Evolutionary conservation across 352 stramenopile genomes (phyloP), one percentile per base, ranked within the genome.

Genomic region (Globisporangium echinulatum): DNA sequence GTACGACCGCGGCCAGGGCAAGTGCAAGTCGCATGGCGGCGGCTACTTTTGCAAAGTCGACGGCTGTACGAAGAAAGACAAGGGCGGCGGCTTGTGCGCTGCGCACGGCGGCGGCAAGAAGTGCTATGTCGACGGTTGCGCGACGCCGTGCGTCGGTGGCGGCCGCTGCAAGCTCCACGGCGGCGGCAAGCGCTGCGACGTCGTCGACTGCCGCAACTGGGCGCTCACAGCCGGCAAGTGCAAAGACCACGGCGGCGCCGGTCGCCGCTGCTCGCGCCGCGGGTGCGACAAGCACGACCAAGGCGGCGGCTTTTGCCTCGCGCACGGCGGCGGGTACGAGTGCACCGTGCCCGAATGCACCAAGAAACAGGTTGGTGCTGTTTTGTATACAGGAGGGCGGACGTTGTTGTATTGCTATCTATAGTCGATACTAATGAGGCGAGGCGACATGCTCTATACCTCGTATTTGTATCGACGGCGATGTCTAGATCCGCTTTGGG

Each of bases 21-120:
- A 87, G 50, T 94, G 84, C 67, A 94, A 94, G 63, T 68, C 75
- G 10, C 84, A 94, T 54, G 84, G 84, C n/a, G 84, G 84, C 4
- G 84, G 84, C 13, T 92, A 94, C 59, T 82, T 80, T 42, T 96
- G 86, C 58, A 91, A 91, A 54, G 57, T 78, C 5, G 69, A 85
- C 5, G 83, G 77, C 5, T 96, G 86, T 59, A 64, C 56, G 19
- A 96, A 96, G 70, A 90, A 91, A 51, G 85, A 96, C 59, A 88
- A 90, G 54, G 86, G 86, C 19, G 84, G 85, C 5, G 86, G 86
- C 14, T 76, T 87, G 25, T 96, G 86, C 61, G 83, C 80, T 25
- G 63, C 74, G 7, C 86, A 94, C 56, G 86, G 86, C 6, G 86
- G 86, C 7, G 86, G 86, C 33, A 92, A 92, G 54, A 89, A 90